Evolutionary conservation across 2,329 filamentous ascomycete species (phyloP), one percentile per base, ranked within the genome.

Genomic region (Magnaporthales sp.): DNA sequence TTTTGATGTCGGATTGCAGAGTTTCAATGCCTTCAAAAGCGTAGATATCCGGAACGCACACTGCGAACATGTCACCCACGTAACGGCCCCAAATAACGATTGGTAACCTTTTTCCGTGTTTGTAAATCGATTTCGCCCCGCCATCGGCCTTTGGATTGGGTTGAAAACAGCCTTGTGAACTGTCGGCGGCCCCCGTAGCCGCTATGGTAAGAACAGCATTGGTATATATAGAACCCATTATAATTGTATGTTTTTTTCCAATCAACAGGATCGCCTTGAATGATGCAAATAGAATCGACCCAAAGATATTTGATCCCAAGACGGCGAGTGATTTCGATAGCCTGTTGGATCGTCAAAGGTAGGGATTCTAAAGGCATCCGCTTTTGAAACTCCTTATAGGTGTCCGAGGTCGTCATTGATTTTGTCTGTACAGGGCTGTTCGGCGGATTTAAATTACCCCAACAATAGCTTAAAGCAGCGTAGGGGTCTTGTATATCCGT

Each of bases 171-270:
- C 58, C 58, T 30, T 62, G 22, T 9, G 26, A 26, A 5, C 58
- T 19, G 24, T n/a, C 29, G 26, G 58, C 26, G 24, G 58, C 58
- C 58, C 26, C 13, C 7, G 58, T 22, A 4, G 58, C 58, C 7
- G 24, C 58, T 15, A 62, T 62, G 5, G 58, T 62, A 6, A 62
- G 9, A n/a, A 22, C 4, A 7, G 58, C 58, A n/a, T 19, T 62
- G 58, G 58, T 24, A 13, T 62, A 62, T 62, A 62, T 62, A 13
- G 58, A 62, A 9, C 58, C 58, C 58, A 62, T 62, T 8, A 62
- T 11, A 9, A 62, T 26, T 19, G 26, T 30, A 10, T 62, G 58
- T 29, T n/a, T 26, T n/a, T 62, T 62, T 62, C 24, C 58, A 62
- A 5, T 62, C 58, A n/a, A 6, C 4, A 26, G 26, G 26, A n/a